These are phyloP conservation scores for Pichia norvegensis DNA, from an alignment of 1,139 yeast species.

Conservation along the genomic window DNA sequence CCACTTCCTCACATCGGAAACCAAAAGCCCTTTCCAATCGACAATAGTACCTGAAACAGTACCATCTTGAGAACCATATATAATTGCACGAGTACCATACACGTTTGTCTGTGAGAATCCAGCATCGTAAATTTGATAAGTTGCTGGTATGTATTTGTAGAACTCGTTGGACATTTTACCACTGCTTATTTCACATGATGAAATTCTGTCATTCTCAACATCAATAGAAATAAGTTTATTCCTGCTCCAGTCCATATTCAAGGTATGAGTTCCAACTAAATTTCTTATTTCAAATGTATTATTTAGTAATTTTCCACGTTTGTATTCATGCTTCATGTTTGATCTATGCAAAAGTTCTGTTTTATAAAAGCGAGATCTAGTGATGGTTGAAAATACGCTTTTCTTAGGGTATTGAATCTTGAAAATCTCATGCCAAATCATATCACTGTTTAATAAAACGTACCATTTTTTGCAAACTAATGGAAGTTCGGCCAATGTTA, in stretches of 20 bases:
- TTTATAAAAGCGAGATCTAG: constrained; percentile 47
- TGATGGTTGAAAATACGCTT: constrained; percentile 45
- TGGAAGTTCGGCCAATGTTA: constrained; percentile 42
- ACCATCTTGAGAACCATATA: constrained; percentile 41
- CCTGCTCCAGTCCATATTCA: constrained; percentile 13
- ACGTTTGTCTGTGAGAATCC: constrained; percentile 13
- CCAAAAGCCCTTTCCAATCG: constrained; percentile 29
- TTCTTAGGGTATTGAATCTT: constrained; percentile 36
- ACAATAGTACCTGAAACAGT: constrained; percentile 34
- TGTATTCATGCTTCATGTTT: constrained; percentile 34
- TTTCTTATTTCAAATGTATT: constrained; percentile 8
- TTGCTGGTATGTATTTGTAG: constrained; percentile 22
- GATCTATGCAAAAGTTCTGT: constrained; percentile 45
- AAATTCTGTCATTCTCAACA: constrained; percentile 11
- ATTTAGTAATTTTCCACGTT: constrained; percentile 37
- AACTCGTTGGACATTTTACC: constrained; percentile 9
- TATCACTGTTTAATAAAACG: constrained; percentile 45
- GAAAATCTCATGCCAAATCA: constrained; percentile 57
- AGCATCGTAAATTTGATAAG: constrained; percentile 24
- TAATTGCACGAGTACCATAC: constrained; percentile 25
- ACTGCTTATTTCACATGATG: constrained; percentile 11
- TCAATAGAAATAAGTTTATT: constrained; percentile 13
- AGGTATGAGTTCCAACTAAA: constrained; percentile 1
- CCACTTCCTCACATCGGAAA: constrained; percentile 33
- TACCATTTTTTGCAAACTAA: constrained; percentile 50